Percentiles rank a stretch among this genome's conserved stretches.
Evolutionary conservation across 2,329 filamentous ascomycete species (phyloP).

Genomic region (Dryadomyces sulphureus): DNA sequence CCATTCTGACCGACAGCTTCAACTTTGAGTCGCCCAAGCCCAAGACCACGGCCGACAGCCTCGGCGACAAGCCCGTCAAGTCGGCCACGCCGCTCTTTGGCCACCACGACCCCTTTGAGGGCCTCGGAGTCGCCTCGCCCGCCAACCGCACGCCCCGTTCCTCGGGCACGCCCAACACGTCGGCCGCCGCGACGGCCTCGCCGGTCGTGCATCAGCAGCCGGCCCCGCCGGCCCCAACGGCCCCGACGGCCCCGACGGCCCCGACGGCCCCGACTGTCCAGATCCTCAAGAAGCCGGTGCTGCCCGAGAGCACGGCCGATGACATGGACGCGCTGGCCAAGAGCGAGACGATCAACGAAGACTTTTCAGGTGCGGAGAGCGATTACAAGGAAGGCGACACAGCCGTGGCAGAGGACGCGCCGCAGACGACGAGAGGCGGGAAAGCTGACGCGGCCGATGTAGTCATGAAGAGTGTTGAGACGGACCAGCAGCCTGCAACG

Average conservation of each 20-base stretch:
- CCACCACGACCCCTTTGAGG: conserved; percentile 26
- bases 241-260: conserved; percentile 13
- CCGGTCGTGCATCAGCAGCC: not conserved
- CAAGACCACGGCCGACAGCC: not conserved
- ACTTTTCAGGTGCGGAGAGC: conserved; percentile 1
- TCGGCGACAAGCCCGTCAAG: conserved; percentile 6
- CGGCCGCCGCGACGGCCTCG: conserved; percentile 1
- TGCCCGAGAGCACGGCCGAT: conserved; percentile 25
- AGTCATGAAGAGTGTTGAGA: conserved; percentile 29
- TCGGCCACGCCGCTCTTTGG: conserved; percentile 18
- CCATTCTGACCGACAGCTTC: not conserved
- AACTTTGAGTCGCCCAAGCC: not conserved
- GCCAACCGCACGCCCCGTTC: conserved; percentile 27
- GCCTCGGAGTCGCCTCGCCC: conserved; percentile 23
- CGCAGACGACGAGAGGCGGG: conserved; percentile 20
- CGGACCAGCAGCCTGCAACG: conserved; percentile 37
- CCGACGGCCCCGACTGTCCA: conserved; percentile 23
- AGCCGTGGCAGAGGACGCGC: conserved; percentile 38
- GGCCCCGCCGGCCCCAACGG: conserved; percentile 4
- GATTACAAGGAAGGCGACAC: conserved; percentile 32
- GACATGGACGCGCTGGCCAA: conserved; percentile 17
- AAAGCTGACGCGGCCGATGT: not conserved
- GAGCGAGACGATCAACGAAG: conserved; percentile 8
- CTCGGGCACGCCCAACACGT: conserved; percentile 18
- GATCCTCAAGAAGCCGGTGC: conserved; percentile 34